Conservation (phyloP, 805 yeast genomes). For the Naumovozyma castellii region DNA sequence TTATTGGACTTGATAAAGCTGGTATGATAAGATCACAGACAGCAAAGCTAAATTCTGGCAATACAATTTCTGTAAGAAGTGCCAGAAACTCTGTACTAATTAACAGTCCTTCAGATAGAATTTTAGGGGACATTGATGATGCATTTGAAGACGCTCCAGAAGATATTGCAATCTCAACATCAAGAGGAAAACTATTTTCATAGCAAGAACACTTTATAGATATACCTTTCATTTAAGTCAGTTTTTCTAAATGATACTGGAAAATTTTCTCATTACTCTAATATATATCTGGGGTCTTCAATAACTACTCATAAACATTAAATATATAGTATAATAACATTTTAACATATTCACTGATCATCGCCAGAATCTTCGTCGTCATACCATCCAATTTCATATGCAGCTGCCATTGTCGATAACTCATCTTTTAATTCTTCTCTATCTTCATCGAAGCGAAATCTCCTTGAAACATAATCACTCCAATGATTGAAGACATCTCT, state of each 20-base stretch:
- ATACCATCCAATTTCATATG: slow-evolving; percentile 45
- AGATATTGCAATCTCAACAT: slow-evolving; percentile 14
- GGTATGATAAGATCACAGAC: slow-evolving; percentile 26
- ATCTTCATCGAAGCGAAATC: slow-evolving; percentile 35
- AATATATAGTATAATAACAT: too few species aligned
- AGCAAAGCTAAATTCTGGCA: slow-evolving; percentile 9
- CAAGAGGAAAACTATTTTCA: slow-evolving; percentile 26
- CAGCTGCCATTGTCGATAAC: slow-evolving; percentile 35
- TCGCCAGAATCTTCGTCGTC: slow-evolving; percentile 39
- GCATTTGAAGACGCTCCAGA: slow-evolving; percentile 26
- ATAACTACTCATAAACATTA: too few species aligned
- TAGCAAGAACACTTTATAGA: neutral
- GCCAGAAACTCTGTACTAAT: neutral
- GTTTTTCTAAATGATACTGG: too few species aligned
- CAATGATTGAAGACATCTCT: slow-evolving; percentile 25
- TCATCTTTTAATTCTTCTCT: slow-evolving; percentile 45
- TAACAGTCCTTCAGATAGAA: neutral
- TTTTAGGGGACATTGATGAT: slow-evolving; percentile 7
- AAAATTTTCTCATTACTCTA: too few species aligned
- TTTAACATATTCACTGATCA: too few species aligned
- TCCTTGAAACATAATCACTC: slow-evolving; percentile 26
- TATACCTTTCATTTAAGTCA: neutral
- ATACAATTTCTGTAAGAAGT: neutral
- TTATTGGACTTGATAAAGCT: slow-evolving; percentile 24
- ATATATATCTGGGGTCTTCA: too few species aligned